Conservation (phyloP, 1,284 basidiomycete species). For the Wolfiporia cocos region DNA sequence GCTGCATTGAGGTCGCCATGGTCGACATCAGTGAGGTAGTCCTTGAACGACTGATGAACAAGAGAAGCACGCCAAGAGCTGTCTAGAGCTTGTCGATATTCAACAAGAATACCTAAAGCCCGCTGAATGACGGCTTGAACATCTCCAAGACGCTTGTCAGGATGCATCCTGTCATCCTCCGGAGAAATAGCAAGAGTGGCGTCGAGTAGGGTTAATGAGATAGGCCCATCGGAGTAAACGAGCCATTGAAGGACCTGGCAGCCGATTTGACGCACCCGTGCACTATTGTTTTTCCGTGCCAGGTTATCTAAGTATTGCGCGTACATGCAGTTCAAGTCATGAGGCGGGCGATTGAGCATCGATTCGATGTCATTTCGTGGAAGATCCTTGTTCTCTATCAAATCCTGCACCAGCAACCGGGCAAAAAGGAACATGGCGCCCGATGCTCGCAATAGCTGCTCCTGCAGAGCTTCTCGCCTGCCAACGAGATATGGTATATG, state of each 20-base stretch:
- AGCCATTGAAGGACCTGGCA: background rate
- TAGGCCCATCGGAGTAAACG: background rate
- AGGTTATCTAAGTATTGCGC: background rate
- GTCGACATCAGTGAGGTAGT: too few relatives aligned
- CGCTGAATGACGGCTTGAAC: background rate
- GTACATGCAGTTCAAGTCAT: background rate
- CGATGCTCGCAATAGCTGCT: background rate
- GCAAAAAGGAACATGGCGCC: background rate
- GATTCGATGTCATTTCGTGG: background rate
- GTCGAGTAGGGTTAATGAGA: background rate
- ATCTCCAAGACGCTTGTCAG: background rate
- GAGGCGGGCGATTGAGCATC: background rate
- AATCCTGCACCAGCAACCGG: background rate
- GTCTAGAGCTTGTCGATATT: too few relatives aligned
- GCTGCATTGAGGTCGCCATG: too few relatives aligned
- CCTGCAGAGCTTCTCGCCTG: background rate
- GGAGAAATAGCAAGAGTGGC: background rate
- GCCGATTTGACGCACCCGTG: too few relatives aligned
- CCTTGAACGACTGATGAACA: slow-evolving; percentile 1
- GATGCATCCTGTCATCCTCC: background rate
- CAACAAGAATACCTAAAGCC: background rate
- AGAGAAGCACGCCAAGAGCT: slow-evolving; percentile 15
- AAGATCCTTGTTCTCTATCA: background rate
- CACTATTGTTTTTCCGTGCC: background rate
- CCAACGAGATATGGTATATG: background rate